A percentile compares a stretch with the other conserved stretches of the same genome.
Conservation (phyloP, 1,284 basidiomycete species). For the Crucibulum parvulum region DNA sequence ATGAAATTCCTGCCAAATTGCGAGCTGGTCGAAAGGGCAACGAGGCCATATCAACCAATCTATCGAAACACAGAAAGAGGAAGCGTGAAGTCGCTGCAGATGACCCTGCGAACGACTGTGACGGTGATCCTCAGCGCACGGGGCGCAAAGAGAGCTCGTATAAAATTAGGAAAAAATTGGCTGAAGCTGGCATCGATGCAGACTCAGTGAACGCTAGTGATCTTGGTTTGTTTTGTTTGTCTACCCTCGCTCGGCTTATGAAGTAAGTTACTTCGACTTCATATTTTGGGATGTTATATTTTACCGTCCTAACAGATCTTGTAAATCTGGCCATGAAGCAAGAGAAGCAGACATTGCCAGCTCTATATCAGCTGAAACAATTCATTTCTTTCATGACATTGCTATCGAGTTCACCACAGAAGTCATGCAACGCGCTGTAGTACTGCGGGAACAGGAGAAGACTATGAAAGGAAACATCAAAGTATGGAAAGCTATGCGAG, state of each 20-base stretch:
- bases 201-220: slow-evolving; percentile 46
- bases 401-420: slow-evolving; percentile 58
- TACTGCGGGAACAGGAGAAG: slow-evolving; percentile 61
- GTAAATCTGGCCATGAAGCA: slow-evolving; percentile 35
- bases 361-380: slow-evolving; percentile 42
- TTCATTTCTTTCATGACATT: slow-evolving; percentile 48
- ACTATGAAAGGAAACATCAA: slow-evolving; percentile 61
- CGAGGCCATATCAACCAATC: not conserved
- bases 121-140: slow-evolving; percentile 6
- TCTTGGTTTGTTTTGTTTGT: slow-evolving; percentile 58
- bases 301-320: slow-evolving; percentile 26
- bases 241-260: slow-evolving; percentile 41
- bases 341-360: slow-evolving; percentile 8
- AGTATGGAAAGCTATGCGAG: slow-evolving; percentile 54
- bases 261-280: slow-evolving; percentile 27
- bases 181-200: slow-evolving; percentile 48
- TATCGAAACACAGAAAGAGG: no score
- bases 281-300: not conserved
- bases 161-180: slow-evolving; percentile 49
- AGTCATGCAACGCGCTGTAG: slow-evolving; percentile 55
- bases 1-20: slow-evolving; percentile 40
- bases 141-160: slow-evolving; percentile 50
- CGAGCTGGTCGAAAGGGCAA: slow-evolving; percentile 52
- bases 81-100: no score
- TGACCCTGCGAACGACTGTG: no score